Evolutionary conservation across 306 rosid species (phyloP).

Genomic region (Cicer arietinum): DNA sequence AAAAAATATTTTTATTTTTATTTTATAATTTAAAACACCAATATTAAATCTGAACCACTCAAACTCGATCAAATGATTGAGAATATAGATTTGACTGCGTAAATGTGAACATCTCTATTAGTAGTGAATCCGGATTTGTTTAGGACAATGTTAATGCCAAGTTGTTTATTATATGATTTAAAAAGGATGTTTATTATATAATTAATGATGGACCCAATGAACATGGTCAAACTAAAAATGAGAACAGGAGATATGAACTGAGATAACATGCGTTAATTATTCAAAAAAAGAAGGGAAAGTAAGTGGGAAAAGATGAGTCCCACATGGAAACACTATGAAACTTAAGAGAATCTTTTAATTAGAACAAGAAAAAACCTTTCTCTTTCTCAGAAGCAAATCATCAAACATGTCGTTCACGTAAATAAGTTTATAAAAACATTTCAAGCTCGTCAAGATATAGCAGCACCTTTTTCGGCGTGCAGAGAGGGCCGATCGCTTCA

Average conservation of each 20-base stretch:
- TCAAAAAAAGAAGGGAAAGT: slow-evolving; percentile 30
- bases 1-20: too few species aligned
- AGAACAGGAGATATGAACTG: slow-evolving; percentile 36
- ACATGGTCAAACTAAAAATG: slow-evolving; percentile 47
- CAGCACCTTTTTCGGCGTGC: slow-evolving; percentile 51
- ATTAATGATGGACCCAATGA: slow-evolving; percentile 30
- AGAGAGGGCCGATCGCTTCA: not conserved
- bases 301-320: slow-evolving; percentile 46
- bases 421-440: slow-evolving; percentile 35
- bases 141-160: not conserved
- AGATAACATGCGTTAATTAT: slow-evolving; percentile 47
- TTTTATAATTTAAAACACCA: too few species aligned
- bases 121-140: too few species aligned
- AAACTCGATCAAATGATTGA: too few species aligned
- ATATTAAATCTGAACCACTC: too few species aligned
- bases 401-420: slow-evolving; percentile 29
- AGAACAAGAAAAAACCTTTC: not conserved
- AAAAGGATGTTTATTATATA: not conserved
- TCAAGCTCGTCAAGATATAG: slow-evolving; percentile 1
- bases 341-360: slow-evolving; percentile 31
- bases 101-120: too few species aligned
- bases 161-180: not conserved
- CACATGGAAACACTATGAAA: slow-evolving; percentile 45
- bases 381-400: slow-evolving; percentile 25
- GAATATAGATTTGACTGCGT: too few species aligned